phyloP scores from a whole-genome alignment of 2,329 filamentous ascomycete species.

The Cladosporium cucumerinum region DNA sequence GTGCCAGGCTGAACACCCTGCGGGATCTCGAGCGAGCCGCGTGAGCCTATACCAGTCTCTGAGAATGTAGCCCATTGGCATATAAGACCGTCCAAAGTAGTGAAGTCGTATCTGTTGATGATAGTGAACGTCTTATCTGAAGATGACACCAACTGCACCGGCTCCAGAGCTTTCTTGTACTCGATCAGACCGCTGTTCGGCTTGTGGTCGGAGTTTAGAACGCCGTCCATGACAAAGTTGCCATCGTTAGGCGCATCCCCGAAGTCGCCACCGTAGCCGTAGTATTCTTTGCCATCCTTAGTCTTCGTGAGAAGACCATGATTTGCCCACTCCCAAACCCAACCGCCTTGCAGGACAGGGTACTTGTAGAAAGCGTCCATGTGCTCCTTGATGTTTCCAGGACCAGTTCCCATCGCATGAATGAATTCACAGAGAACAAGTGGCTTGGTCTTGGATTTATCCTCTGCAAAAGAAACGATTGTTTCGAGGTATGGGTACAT shows the following conservation, averaged over 20 bases:
- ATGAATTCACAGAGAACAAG: constrained; percentile 56
- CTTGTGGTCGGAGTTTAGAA: constrained; percentile 41
- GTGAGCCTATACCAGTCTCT: constrained; percentile 21
- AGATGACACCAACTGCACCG: constrained; percentile 37
- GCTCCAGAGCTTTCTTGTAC: constrained; percentile 45
- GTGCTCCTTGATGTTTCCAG: constrained; percentile 67
- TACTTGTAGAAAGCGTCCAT: constrained; percentile 60
- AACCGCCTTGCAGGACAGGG: constrained; percentile 61
- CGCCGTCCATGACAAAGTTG: constrained; percentile 47
- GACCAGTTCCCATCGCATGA: constrained; percentile 71
- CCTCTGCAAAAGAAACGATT: constrained; percentile 47
- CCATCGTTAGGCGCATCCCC: constrained; percentile 39
- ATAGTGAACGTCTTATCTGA: constrained; percentile 28
- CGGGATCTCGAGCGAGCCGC: constrained; percentile 17
- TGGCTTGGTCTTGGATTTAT: constrained; percentile 46
- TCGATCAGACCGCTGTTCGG: constrained; percentile 42
- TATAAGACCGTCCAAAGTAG: constrained; percentile 37
- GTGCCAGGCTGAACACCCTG: constrained; percentile 19
- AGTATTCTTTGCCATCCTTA: constrained; percentile 38
- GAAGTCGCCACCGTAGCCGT: constrained; percentile 45
- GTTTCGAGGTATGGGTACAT: constrained; percentile 61
- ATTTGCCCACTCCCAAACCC: constrained; percentile 48
- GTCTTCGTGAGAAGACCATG: constrained; percentile 42
- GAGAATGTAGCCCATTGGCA: constrained; percentile 21
- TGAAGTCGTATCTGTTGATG: constrained; percentile 32